Conservation (phyloP, 2,329 filamentous ascomycete genomes). For the Monascus ruber region DNA sequence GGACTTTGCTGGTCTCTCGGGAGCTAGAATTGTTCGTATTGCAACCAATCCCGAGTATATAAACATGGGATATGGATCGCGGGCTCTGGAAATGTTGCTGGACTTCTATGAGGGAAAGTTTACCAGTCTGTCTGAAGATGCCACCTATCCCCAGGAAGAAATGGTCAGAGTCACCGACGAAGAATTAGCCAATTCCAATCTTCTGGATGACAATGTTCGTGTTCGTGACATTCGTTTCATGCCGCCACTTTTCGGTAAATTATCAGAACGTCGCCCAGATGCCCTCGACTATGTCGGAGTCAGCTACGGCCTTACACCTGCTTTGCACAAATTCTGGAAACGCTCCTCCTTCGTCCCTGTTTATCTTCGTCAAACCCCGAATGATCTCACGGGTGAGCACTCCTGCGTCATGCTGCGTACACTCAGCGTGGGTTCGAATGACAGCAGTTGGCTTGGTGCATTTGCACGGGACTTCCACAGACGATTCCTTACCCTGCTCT, state of each 20-base stretch:
- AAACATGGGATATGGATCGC: conserved; percentile 85
- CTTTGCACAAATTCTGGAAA: conserved; percentile 96
- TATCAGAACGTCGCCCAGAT: conserved; percentile 71
- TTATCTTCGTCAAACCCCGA: conserved; percentile 88
- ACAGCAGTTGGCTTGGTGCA: conserved; percentile 75
- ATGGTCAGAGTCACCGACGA: conserved; percentile 72
- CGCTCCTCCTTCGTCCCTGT: conserved; percentile 74
- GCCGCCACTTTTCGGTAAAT: conserved; percentile 82
- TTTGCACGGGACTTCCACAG: conserved; percentile 90
- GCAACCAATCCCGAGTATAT: conserved; percentile 92
- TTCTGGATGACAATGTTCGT: conserved; percentile 79
- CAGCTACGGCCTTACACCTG: conserved; percentile 79
- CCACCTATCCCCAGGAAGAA: conserved; percentile 39
- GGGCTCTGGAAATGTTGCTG: conserved; percentile 71
- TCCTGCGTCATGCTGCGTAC: conserved; percentile 94
- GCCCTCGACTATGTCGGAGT: conserved; percentile 87
- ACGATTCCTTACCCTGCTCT: conserved; percentile 80
- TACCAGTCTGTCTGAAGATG: conserved; percentile 65
- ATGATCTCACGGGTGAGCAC: conserved; percentile 93
- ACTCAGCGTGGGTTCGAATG: conserved; percentile 48
- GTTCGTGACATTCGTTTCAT: conserved; percentile 83
- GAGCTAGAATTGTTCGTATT: conserved; percentile 83
- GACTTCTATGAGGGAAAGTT: conserved; percentile 97
- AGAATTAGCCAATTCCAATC: conserved; percentile 62
- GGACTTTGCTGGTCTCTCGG: conserved; percentile 86